Evolutionary conservation across 164 flowering plant genomes (phyloP).

Genomic region (Liquidambar formosana): DNA sequence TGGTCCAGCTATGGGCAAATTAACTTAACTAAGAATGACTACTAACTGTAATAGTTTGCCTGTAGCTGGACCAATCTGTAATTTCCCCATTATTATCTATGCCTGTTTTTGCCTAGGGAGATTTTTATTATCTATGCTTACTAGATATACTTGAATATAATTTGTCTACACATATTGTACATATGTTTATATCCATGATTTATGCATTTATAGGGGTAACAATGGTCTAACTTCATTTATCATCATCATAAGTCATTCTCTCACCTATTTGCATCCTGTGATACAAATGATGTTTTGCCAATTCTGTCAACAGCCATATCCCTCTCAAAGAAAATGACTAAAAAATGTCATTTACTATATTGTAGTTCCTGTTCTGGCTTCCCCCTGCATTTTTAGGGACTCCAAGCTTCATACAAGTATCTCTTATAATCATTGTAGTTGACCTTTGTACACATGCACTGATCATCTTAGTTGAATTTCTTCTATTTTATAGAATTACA

Average conservation of each 20-base stretch:
- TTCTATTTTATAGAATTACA: not conserved
- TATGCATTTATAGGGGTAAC: not conserved
- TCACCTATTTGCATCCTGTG: too few relatives aligned
- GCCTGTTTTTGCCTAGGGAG: too few relatives aligned
- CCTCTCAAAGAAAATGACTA: too few relatives aligned
- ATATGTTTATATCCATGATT: not conserved
- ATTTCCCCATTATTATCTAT: too few relatives aligned
- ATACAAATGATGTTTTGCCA: too few relatives aligned
- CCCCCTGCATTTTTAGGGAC: not conserved
- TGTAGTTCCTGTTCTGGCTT: not conserved
- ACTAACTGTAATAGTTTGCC: too few relatives aligned
- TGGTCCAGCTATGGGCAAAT: too few relatives aligned
- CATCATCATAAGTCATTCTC: not conserved
- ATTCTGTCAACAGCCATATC: too few relatives aligned
- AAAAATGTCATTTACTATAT: not conserved
- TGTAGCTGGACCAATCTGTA: too few relatives aligned
- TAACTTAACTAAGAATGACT: too few relatives aligned
- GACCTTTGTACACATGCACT: not conserved
- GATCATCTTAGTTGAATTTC: not conserved
- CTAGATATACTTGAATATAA: not conserved
- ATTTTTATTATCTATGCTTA: not conserved
- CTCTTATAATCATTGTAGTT: too few relatives aligned
- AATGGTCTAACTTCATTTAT: not conserved
- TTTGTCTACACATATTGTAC: too few relatives aligned
- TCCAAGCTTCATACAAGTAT: not conserved